Evolutionary conservation across 305 asterid species (phyloP), one percentile per base, ranked within the genome.

Genomic region (Fraxinus xanthoxyloides): DNA sequence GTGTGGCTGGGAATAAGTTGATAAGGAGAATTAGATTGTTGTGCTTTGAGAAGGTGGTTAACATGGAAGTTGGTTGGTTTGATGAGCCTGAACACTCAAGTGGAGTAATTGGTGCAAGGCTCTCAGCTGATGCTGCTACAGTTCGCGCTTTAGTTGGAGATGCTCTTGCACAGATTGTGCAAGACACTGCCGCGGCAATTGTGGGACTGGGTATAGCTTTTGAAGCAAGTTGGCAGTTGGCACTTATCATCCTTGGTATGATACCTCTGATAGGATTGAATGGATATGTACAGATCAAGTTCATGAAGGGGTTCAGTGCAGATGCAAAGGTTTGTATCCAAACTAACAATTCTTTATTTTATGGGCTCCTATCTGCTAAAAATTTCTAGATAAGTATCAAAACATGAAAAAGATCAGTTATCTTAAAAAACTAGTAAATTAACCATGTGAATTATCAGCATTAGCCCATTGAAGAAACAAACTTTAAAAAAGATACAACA

Each of bases 61-160:
- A 79, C 80, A 89, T 92, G 97, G 98, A 95, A 75, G 89, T 93
- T 4, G 87, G 90, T 48, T 91, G 95, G 95, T 91, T 92, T 70
- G 98, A 88, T 65, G 90, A 91, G 81, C 76, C 92, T n/a, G 85
- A 82, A 9, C 89, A 91, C 43, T 83, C 95, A 3, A 91, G 95
- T 79, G 99, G 99, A 48, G 83, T 88, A 80, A 87, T 94, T 61
- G 98, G 99, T n/a, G 90, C 99, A 74, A 91, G 91, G 85, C 93
- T 96, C 17, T 92, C 98, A 4, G 86, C 93, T 28, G 98, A 96
- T 88, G 98, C 99, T 30, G 93, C 99, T 1, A 80, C 89, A 1
- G 91, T 96, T n/a, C 97, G 98, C 8, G 90, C 92, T 30, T 86
- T 96, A n/a, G 98, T 96, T 43, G 99, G 98, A 19, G 98, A 96